phyloP scores from a whole-genome alignment of 1,284 basidiomycete genomes.

The Marasmius tenuissimus region DNA sequence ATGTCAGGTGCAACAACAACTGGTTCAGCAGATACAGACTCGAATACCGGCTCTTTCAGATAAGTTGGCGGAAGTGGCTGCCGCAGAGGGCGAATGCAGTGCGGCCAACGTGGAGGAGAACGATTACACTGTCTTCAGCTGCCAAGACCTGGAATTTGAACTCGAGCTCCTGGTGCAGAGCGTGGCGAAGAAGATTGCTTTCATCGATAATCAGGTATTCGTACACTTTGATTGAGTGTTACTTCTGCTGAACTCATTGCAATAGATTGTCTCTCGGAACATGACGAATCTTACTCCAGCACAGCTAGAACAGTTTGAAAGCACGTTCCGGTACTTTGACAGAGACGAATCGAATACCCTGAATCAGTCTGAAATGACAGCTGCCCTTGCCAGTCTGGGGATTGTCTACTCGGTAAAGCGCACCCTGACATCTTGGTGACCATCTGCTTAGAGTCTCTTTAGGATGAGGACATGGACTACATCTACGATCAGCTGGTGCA shows the following conservation, averaged over 20 bases:
- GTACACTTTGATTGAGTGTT: not conserved
- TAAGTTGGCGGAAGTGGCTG: constrained; percentile 52
- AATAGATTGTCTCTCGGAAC: constrained; percentile 88
- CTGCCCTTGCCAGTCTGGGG: constrained; percentile 91
- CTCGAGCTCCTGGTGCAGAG: constrained; percentile 81
- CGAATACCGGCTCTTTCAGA: constrained; percentile 64
- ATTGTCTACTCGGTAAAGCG: constrained; percentile 81
- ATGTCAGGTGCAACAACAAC: constrained; percentile 52
- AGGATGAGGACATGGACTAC: constrained; percentile 86
- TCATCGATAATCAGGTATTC: constrained; percentile 92
- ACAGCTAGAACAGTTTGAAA: constrained; percentile 96
- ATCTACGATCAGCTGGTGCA: constrained; percentile 85
- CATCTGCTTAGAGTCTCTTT: constrained; percentile 10
- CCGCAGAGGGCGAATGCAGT: constrained; percentile 74
- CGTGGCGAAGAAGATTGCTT: constrained; percentile 87
- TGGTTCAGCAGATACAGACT: constrained; percentile 57
- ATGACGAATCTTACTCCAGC: constrained; percentile 93
- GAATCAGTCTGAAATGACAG: constrained; percentile 83
- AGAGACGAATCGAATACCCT: constrained; percentile 90
- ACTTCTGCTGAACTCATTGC: constrained; percentile 8
- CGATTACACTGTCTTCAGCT: constrained; percentile 91
- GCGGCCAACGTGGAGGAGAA: constrained; percentile 98
- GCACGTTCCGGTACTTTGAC: constrained; percentile 97
- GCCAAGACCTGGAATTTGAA: constrained; percentile 91
- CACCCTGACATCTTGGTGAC: not conserved